Conservation (phyloP, 2,329 filamentous ascomycete genomes). For the Moelleriella libera region DNA sequence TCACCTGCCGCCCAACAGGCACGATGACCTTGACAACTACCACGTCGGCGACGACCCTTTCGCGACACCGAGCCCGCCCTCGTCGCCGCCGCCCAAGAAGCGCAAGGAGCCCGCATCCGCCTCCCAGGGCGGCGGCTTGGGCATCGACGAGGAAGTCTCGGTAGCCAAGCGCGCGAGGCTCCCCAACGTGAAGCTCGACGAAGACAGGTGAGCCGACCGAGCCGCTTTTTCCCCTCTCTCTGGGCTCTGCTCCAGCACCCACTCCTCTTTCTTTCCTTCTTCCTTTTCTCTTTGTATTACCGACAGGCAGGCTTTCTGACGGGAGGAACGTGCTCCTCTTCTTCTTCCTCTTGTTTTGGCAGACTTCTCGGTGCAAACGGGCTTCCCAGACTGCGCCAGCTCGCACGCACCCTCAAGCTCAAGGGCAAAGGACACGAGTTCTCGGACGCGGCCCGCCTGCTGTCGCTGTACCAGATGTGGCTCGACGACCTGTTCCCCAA, state of each 20-base stretch:
- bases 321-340: too few relatives aligned
- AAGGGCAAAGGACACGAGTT: constrained; percentile 97
- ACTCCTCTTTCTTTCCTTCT: too few relatives aligned
- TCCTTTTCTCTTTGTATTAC: too few relatives aligned
- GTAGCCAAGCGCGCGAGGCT: constrained; percentile 59
- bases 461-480: constrained; percentile 92
- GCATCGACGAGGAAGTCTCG: constrained; percentile 77
- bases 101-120: constrained; percentile 33
- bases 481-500: constrained; percentile 92
- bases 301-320: too few relatives aligned
- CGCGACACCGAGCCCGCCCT: constrained; percentile 27
- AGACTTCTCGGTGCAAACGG: constrained; percentile 74
- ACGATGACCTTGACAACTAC: constrained; percentile 65
- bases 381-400: constrained; percentile 65
- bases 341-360: too few relatives aligned
- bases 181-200: constrained; percentile 77
- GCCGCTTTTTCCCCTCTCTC: background rate
- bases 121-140: constrained; percentile 42
- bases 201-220: constrained; percentile 48
- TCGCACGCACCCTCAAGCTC: constrained; percentile 59
- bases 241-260: background rate
- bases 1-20: constrained; percentile 6
- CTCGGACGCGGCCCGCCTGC: constrained; percentile 64
- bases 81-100: constrained; percentile 26
- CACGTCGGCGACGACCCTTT: constrained; percentile 46